These are phyloP conservation scores for Beauveria pseudobassiana DNA, from an alignment of 2,329 filamentous ascomycete genomes.

Conservation along the genomic window DNA sequence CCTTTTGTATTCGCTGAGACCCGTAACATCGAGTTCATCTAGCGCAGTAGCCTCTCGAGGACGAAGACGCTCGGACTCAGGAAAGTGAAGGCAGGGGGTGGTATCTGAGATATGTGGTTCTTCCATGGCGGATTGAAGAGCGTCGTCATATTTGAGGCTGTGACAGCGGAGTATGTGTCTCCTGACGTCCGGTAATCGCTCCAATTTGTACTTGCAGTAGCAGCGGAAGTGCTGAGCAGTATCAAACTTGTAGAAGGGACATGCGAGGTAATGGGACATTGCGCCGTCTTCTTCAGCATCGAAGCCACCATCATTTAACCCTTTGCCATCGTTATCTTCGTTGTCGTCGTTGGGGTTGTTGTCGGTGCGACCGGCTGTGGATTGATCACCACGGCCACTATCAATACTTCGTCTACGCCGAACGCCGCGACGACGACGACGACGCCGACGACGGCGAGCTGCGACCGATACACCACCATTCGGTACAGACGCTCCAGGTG, in stretches of 20 bases:
- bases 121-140: background rate
- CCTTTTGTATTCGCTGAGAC: background rate
- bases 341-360: background rate
- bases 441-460: no score
- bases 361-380: background rate
- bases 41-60: background rate
- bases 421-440: no score
- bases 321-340: background rate
- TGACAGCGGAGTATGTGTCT: background rate
- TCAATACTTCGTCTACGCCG: no score
- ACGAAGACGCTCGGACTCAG: background rate
- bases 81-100: background rate
- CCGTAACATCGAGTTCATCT: background rate
- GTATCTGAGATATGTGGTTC: no score
- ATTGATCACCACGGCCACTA: no score
- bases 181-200: background rate
- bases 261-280: background rate
- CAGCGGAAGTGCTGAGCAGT: background rate
- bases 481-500: no score
- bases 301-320: background rate
- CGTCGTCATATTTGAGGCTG: background rate
- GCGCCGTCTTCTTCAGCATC: background rate
- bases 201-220: background rate
- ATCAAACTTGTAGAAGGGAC: constrained; percentile 1
- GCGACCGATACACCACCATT: no score